Base-by-base conservation (phyloP, 306 rosid genomes). In the Prunus salicina region DNA sequence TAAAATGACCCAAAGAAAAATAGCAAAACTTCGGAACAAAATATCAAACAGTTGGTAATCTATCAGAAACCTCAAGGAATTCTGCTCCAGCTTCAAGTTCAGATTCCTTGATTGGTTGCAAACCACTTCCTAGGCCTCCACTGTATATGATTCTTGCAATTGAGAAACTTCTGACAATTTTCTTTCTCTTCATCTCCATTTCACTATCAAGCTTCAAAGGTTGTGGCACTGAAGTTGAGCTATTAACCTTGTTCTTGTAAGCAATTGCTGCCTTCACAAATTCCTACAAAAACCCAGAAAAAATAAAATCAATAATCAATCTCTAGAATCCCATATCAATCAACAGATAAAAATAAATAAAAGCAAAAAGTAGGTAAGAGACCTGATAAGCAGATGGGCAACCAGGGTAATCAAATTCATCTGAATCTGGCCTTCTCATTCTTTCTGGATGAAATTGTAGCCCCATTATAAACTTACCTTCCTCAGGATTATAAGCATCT, bases 401-500 rank as follows among this genome's bases (percentile, higher is more conserved):
- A 60, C 97, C 96, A 0, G 92, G 92, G 55, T 94, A 94, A 83
- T 94, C 96, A 81, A 92, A 94, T 61, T 94, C 89, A 0, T 94
- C 97, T 2, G 98, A 90, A 79, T 92, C 91, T 5, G 77, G 61
- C 52, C 51, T 80, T 67, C 97, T 86, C 98, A 94, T 94, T 67
- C 97, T 74, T 53, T 94, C 98, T 1, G 98, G 98, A 64, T 94
- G 97, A 83, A 94, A 94, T 49, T 94, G 98, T 63, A 94, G 89
- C 2, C 97, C 97, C 98, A 94, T 94, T 3, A 94, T 92, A 28
- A 94, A 94, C 83, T 94, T 94, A 1, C 98, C 97, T 80, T 90
- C 96, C 58, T 90, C 92, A 1, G 96, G 97, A 79, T 89, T 89
- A 80, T 92, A 92, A 81, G 92, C 96, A 84, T 90, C 97, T 0